A percentile compares a stretch with the other conserved stretches of the same genome.
Conservation (phyloP, 2,329 filamentous ascomycete species). For the Aspergillus jensenii region DNA sequence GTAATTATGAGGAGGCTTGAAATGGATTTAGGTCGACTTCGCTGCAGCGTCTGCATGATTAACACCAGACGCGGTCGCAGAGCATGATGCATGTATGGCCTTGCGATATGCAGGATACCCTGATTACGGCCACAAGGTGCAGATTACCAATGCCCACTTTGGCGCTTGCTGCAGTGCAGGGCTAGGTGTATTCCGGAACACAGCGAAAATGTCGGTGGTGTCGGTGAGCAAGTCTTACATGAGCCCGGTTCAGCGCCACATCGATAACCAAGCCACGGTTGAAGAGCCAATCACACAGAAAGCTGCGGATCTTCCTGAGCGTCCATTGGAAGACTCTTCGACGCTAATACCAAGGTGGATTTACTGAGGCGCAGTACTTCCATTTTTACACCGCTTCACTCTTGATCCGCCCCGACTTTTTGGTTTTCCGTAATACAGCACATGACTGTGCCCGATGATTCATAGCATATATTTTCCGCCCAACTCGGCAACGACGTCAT, state of each 20-base stretch:
- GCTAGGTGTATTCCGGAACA: constrained; percentile 15
- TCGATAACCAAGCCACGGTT: constrained; percentile 19
- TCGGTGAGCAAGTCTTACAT: constrained; percentile 19
- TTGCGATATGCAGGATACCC: constrained; percentile 1
- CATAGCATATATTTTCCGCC: background rate
- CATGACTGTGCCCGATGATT: constrained; percentile 7
- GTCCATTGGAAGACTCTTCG: constrained; percentile 20
- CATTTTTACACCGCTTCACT: constrained; percentile 23
- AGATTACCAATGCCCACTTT: constrained; percentile 5
- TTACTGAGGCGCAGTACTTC: constrained; percentile 20
- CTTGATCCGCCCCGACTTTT: background rate
- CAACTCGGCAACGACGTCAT: background rate
- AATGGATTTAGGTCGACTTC: background rate
- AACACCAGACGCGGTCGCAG: background rate
- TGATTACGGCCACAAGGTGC: constrained; percentile 3
- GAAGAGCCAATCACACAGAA: constrained; percentile 17
- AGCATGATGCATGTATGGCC: constrained; percentile 8
- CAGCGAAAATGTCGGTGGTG: constrained; percentile 1
- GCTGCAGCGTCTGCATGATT: background rate
- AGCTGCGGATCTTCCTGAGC: constrained; percentile 17
- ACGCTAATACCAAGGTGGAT: constrained; percentile 9
- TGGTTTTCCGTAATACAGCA: constrained; percentile 6
- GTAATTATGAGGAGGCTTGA: constrained; percentile 2
- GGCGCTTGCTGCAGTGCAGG: background rate
- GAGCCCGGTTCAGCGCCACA: constrained; percentile 18